Conservation (phyloP, 345 rosid genomes). For the Dimocarpus longan region DNA sequence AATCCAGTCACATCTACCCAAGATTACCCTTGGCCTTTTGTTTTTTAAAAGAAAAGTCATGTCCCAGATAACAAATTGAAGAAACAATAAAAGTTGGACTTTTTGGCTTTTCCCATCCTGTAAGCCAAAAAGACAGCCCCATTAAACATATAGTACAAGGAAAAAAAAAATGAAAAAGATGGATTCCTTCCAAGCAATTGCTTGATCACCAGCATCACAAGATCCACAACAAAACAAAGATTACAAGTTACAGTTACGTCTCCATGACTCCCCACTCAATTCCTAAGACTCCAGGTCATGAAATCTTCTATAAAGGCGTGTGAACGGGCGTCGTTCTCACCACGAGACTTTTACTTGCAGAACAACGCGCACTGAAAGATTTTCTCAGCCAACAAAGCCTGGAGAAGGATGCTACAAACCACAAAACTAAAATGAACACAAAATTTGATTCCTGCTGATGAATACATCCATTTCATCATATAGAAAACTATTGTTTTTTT, state of each 20-base stretch:
- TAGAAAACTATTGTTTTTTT: constrained; percentile 23
- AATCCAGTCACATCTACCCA: no score
- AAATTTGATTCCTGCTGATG: not conserved
- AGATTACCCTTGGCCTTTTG: no score
- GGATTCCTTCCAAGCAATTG: not conserved
- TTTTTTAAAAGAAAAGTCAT: no score
- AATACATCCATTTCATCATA: constrained; percentile 29
- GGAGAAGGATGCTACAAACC: not conserved
- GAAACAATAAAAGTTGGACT: not conserved
- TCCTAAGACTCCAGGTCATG: not conserved
- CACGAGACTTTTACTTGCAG: no score
- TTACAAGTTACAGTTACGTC: not conserved
- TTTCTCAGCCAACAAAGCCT: not conserved
- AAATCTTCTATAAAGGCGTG: not conserved
- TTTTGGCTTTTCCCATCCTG: not conserved
- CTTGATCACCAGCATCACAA: not conserved
- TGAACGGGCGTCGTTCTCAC: no score
- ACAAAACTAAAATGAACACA: not conserved
- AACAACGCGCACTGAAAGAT: no score
- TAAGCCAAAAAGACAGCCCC: not conserved
- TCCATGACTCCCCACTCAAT: not conserved
- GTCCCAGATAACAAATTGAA: no score
- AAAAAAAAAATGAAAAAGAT: not conserved
- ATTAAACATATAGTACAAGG: not conserved
- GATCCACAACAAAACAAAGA: constrained; percentile 10